Base-by-base conservation (phyloP, 345 rosid genomes). In the Lagerstroemia speciosa region DNA sequence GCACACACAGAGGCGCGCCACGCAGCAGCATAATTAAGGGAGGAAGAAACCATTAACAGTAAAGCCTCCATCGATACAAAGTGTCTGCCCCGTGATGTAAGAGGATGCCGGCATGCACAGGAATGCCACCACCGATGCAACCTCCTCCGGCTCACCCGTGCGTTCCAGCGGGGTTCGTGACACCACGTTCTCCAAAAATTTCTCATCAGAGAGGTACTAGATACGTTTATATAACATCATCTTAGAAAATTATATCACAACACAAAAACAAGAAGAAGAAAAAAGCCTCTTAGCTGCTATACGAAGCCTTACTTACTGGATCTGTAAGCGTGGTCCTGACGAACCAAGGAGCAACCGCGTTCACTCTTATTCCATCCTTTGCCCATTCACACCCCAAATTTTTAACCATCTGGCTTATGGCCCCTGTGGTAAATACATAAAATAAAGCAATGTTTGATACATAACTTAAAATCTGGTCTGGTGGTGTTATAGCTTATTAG, bases 351-450 rank as follows among this genome's bases (percentile, higher is more conserved):
- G 90, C 83, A n/a, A 85, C 84, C n/a, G 76, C 67, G 31, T 89
- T 87, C 30, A 76, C 62, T 76, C 91, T 81, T 74, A 87, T 86
- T n/a, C 75, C 79, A 67, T 87, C 91, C 17, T 67, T 83, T 16
- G 87, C 91, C 90, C 96, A 86, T 72, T 88, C 93, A 62, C 91
- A 90, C 20, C 90, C 87, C 75, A 85, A 72, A 57, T 80, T 80
- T 69, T 67, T 87, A 1, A 87, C 64, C 31, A 87, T 72, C 67
- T 82, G 90, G 50, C 80, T 78, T 43, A 77, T 71, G 3, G 84
- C 87, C 68, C 78, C 84, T 79, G 76, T 67, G 36, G n/a, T n/a
- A n/a, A n/a, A n/a, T 38, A 58, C 41, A 45, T 29, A 34, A 53
- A n/a, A 27, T 6, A 12, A 0, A 50, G 30, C 26, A 16, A 43